A percentile compares a stretch with the other conserved stretches of the same genome.
Evolutionary conservation across 805 yeast genomes (phyloP).

Genomic region (Cyberlindnera sargentensis): DNA sequence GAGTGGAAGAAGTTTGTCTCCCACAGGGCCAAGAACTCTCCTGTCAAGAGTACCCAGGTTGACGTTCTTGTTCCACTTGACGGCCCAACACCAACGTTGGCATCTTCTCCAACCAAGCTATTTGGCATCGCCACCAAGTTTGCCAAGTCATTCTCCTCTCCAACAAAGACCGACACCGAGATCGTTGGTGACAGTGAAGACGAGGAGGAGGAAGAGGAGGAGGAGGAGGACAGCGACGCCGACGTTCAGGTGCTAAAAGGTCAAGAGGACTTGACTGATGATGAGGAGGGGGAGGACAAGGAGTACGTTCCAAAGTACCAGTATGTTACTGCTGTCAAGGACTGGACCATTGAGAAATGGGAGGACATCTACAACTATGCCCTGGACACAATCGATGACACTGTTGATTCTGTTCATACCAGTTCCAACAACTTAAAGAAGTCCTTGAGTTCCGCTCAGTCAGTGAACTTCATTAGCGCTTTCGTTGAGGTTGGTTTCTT

Average conservation of each 20-base stretch:
- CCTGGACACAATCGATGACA: slow-evolving; percentile 11
- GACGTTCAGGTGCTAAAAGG: slow-evolving; percentile 11
- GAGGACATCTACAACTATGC: slow-evolving; percentile 18
- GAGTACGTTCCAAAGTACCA: slow-evolving; percentile 7
- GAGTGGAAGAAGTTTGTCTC: slow-evolving; percentile 20
- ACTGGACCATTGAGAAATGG: slow-evolving; percentile 17
- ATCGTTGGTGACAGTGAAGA: not conserved
- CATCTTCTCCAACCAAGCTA: slow-evolving; percentile 18
- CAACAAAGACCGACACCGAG: slow-evolving; percentile 10
- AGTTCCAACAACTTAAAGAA: slow-evolving; percentile 14
- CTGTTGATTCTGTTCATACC: slow-evolving; percentile 4
- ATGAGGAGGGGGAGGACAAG: slow-evolving; percentile 18
- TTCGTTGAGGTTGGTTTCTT: slow-evolving; percentile 16
- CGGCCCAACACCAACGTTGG: slow-evolving; percentile 8
- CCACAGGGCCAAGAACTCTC: slow-evolving; percentile 24
- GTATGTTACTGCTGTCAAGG: slow-evolving; percentile 13
- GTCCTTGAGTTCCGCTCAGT: slow-evolving; percentile 22
- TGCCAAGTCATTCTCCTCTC: slow-evolving; percentile 19
- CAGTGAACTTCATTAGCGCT: slow-evolving; percentile 18
- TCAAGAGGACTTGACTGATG: slow-evolving; percentile 12
- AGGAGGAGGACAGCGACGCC: slow-evolving; percentile 9
- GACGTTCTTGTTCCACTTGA: slow-evolving; percentile 8
- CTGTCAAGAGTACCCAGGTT: slow-evolving; percentile 16
- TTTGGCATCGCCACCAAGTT: slow-evolving; percentile 16
- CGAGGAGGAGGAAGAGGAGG: slow-evolving; percentile 8